Evolutionary conservation across 495 filamentous ascomycete genomes (phyloP).

Genomic region (Neohortaea acidophila): DNA sequence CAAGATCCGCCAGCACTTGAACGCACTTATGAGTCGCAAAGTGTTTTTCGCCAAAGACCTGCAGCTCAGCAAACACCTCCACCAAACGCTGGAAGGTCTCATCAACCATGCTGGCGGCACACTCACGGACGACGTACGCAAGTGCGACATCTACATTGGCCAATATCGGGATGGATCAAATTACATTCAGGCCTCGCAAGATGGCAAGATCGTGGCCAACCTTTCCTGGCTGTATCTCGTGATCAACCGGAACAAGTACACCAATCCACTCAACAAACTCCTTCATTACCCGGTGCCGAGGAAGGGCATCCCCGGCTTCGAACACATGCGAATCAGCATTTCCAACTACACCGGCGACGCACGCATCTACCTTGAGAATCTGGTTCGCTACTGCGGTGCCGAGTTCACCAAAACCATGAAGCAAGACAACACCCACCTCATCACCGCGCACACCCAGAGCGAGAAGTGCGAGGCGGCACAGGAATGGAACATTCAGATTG

Average conservation of each 20-base stretch:
- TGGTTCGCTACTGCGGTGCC: conserved; percentile 67
- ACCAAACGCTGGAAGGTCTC: conserved; percentile 50
- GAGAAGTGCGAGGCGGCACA: conserved; percentile 83
- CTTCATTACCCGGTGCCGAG: conserved; percentile 79
- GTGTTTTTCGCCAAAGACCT: conserved; percentile 54
- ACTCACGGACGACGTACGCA: conserved; percentile 48
- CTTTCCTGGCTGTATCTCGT: conserved; percentile 86
- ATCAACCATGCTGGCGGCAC: conserved; percentile 53
- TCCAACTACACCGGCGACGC: conserved; percentile 96
- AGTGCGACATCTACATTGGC: conserved; percentile 70
- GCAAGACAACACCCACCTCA: conserved; percentile 84
- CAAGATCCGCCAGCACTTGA: conserved; percentile 25
- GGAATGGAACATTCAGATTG: conserved; percentile 79
- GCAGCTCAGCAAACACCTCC: conserved; percentile 46
- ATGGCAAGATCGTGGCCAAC: conserved; percentile 72
- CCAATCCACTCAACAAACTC: conserved; percentile 59
- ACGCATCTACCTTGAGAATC: conserved; percentile 80
- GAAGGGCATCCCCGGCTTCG: conserved; percentile 62
- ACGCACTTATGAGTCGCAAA: conserved; percentile 40
- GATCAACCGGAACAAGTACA: conserved; percentile 78
- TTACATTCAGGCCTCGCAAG: conserved; percentile 59
- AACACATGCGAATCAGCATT: conserved; percentile 60
- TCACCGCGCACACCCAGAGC: conserved; percentile 71
- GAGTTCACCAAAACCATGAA: conserved; percentile 69
- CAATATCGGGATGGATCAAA: conserved; percentile 69